A percentile compares a stretch with the other conserved stretches of the same genome.
phyloP scores from a whole-genome alignment of 2,329 filamentous ascomycete species.

The Alternaria triticimaculans region DNA sequence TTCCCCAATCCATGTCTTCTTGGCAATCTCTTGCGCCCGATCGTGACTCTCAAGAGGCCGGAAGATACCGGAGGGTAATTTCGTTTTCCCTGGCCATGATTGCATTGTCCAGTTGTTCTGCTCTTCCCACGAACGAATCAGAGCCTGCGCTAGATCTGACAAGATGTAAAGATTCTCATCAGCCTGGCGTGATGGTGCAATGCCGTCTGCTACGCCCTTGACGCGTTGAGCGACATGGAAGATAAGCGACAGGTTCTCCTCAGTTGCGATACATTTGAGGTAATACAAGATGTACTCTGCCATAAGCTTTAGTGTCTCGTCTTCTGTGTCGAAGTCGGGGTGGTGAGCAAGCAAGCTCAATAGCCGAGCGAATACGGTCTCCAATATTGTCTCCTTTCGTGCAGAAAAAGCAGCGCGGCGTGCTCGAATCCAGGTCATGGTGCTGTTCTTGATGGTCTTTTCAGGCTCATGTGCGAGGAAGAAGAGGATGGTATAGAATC shows the following conservation, averaged over 20 bases:
- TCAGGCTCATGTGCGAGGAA: slow-evolving; percentile 89
- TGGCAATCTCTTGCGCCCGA: slow-evolving; percentile 82
- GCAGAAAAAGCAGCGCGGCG: slow-evolving; percentile 71
- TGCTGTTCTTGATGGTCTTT: slow-evolving; percentile 72
- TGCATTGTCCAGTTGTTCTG: slow-evolving; percentile 85
- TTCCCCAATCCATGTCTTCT: slow-evolving; percentile 82
- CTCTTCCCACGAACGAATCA: slow-evolving; percentile 86
- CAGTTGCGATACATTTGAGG: slow-evolving; percentile 78
- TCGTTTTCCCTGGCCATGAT: slow-evolving; percentile 80
- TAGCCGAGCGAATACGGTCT: slow-evolving; percentile 80
- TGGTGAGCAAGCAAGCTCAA: slow-evolving; percentile 91
- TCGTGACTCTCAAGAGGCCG: slow-evolving; percentile 75
- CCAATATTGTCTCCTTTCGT: slow-evolving; percentile 68
- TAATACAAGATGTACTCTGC: slow-evolving; percentile 91
- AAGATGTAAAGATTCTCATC: slow-evolving; percentile 83
- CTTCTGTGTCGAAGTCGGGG: slow-evolving; percentile 74
- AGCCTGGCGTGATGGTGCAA: slow-evolving; percentile 60
- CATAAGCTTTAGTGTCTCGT: slow-evolving; percentile 78
- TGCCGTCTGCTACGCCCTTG: slow-evolving; percentile 85
- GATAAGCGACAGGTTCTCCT: slow-evolving; percentile 86
- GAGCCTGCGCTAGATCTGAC: slow-evolving; percentile 82
- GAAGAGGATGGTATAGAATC: slow-evolving; percentile 91
- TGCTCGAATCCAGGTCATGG: slow-evolving; percentile 88
- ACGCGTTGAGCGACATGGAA: slow-evolving; percentile 91
- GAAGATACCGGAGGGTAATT: slow-evolving; percentile 81